Conservation (phyloP, 495 filamentous ascomycete species). For the Daldinia grandis region DNA sequence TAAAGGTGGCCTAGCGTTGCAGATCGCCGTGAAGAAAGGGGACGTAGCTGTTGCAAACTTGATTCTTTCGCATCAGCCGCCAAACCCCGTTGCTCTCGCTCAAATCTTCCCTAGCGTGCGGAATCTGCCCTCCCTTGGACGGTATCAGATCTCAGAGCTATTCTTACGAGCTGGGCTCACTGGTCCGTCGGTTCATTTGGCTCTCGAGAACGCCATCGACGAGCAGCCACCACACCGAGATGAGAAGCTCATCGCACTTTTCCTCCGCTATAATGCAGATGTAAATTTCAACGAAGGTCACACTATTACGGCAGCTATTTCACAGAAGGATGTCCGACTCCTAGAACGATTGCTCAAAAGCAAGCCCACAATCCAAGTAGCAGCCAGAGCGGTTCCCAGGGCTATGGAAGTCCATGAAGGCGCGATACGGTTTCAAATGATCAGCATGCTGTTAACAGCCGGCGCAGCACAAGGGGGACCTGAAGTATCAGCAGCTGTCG, state of each 20-base stretch:
- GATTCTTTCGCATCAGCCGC: conserved; percentile 52
- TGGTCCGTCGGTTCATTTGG: conserved; percentile 46
- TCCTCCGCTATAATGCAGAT: conserved; percentile 55
- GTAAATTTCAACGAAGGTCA: conserved; percentile 56
- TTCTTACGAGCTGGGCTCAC: conserved; percentile 53
- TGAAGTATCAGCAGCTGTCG: conserved; percentile 50
- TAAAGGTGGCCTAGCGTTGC: conserved; percentile 53
- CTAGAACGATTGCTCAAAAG: conserved; percentile 51
- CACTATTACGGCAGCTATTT: conserved; percentile 52
- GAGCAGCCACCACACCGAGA: conserved; percentile 53
- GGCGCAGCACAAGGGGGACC: conserved; percentile 48
- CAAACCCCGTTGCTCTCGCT: conserved; percentile 48
- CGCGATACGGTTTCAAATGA: conserved; percentile 48
- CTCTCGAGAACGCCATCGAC: conserved; percentile 54
- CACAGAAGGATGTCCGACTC: conserved; percentile 49
- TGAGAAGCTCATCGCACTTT: conserved; percentile 52
- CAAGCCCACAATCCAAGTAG: conserved; percentile 49
- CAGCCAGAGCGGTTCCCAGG: conserved; percentile 46
- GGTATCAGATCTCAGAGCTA: conserved; percentile 52
- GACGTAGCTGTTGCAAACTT: conserved; percentile 49
- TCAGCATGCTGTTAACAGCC: conserved; percentile 50
- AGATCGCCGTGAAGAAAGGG: conserved; percentile 49
- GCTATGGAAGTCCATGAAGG: conserved; percentile 50
- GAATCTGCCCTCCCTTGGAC: conserved; percentile 43
- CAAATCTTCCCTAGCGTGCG: conserved; percentile 50